Evolutionary conservation across 1,284 basidiomycete species (phyloP), one percentile per base, ranked within the genome.

Genomic region (Trichosporon ovoides): DNA sequence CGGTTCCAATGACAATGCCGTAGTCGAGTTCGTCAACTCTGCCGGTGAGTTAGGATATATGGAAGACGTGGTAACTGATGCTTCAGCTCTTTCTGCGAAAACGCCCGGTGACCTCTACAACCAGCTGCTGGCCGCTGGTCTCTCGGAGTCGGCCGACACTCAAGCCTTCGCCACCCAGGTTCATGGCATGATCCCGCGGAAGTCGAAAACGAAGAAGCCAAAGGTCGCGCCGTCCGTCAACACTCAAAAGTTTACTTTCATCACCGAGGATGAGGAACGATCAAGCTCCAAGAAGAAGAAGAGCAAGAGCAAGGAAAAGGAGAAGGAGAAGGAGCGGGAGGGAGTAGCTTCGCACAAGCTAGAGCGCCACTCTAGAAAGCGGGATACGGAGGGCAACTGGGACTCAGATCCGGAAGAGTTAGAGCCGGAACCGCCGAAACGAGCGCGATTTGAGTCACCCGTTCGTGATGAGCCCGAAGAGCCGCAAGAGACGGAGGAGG

Each of bases 1-100:
- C 67, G 88, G 87, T 57, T 83, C 89, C 46, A 85, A 90, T 18
- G 88, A 93, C 77, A 82, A 82, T 61, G 89, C 84, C 63, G 89
- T 88, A 59, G 84, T 91, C 66, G 87, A 91, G 79, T 94, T 87
- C 77, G 87, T 94, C 33, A 80, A 89, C 75, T 89, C 89, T 50
- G 84, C 87, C 75, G 89, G 89, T 87, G 62, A 54, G 84, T 56
- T 16, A 7, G 7, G 24, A 9, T n/a, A 4, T 77, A 34, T 4
- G 7, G 56, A 13, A 40, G 40, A 38, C 52, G 19, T 18, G 55
- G 52, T 46, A 46, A 43, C 56, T 56, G 53, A 46, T 52, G 38
- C 34, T 12, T 7, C 68, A 89, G 92, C 92, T 16, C 83, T 87
- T 6, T 86, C 87, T 38, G 83, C 91, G 56, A 92, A 93, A 74